These are phyloP conservation scores for Epithemia pelagica DNA, from an alignment of 108 stramenopile species.

Conservation along the genomic window DNA sequence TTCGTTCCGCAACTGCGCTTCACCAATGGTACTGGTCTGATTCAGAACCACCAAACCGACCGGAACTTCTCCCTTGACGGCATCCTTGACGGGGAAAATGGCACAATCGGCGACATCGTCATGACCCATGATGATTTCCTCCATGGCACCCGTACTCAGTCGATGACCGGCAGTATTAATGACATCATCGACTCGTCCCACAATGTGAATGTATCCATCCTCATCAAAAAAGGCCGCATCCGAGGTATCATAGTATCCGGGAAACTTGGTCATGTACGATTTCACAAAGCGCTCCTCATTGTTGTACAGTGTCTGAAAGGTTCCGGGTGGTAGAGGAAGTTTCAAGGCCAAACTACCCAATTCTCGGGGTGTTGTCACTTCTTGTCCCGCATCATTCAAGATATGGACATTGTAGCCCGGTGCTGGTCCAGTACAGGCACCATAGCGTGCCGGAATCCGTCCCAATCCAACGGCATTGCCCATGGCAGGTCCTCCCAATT, in stretches of 20 bases:
- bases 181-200: constrained; percentile 70
- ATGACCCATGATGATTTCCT: constrained; percentile 59
- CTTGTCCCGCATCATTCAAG: constrained; percentile 36
- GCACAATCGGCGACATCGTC: constrained; percentile 61
- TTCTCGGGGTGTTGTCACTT: not conserved
- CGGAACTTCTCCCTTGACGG: constrained; percentile 64
- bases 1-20: constrained; percentile 27
- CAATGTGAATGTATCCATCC: constrained; percentile 66
- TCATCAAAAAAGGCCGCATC: constrained; percentile 65
- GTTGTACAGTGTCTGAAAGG: constrained; percentile 56
- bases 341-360: constrained; percentile 59
- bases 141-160: constrained; percentile 58
- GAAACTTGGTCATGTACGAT: constrained; percentile 41
- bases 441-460: constrained; percentile 27
- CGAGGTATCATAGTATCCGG: constrained; percentile 49
- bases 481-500: constrained; percentile 27
- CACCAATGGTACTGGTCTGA: constrained; percentile 8
- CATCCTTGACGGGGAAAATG: constrained; percentile 54
- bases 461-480: constrained; percentile 41
- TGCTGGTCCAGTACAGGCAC: constrained; percentile 44
- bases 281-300: constrained; percentile 46
- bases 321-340: constrained; percentile 66
- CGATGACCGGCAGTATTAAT: constrained; percentile 75
- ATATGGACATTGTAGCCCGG: constrained; percentile 44
- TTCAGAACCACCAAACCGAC: constrained; percentile 55